Conservation (phyloP, 2,329 filamentous ascomycete genomes). For the Rhinocladiella mackenziei region DNA sequence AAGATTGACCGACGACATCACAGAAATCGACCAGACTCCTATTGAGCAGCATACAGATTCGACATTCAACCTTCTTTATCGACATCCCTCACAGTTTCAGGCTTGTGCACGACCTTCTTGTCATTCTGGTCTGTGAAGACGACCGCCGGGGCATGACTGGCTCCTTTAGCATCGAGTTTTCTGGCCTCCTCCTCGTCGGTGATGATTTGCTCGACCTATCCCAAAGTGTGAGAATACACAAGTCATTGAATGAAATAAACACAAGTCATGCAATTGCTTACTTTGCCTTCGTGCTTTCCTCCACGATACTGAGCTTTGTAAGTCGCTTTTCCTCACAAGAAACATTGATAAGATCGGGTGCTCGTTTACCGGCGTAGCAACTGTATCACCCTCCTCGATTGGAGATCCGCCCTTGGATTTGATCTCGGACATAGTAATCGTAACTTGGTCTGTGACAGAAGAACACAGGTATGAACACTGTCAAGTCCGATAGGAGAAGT, state of each 20-base stretch:
- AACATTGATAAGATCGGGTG: not conserved
- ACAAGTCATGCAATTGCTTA: not conserved
- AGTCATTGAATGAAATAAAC: not conserved
- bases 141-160: slow-evolving; percentile 21
- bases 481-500: too few species aligned
- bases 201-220: slow-evolving; percentile 21
- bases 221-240: not conserved
- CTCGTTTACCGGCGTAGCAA: slow-evolving; percentile 20
- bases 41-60: not conserved
- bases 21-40: not conserved
- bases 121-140: slow-evolving; percentile 25
- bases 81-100: slow-evolving; percentile 18
- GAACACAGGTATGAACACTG: too few species aligned
- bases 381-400: slow-evolving; percentile 22
- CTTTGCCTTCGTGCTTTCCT: slow-evolving; percentile 24
- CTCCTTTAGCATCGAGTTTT: slow-evolving; percentile 17
- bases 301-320: slow-evolving; percentile 24
- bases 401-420: slow-evolving; percentile 23
- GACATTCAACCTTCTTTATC: slow-evolving; percentile 17
- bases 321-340: not conserved
- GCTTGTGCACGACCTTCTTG: slow-evolving; percentile 26
- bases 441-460: too few species aligned
- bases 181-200: slow-evolving; percentile 17
- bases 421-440: slow-evolving; percentile 20
- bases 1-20: too few species aligned